Evolutionary conservation across 164 flowering plant species (phyloP).

Genomic region (Warburgia ugandensis): DNA sequence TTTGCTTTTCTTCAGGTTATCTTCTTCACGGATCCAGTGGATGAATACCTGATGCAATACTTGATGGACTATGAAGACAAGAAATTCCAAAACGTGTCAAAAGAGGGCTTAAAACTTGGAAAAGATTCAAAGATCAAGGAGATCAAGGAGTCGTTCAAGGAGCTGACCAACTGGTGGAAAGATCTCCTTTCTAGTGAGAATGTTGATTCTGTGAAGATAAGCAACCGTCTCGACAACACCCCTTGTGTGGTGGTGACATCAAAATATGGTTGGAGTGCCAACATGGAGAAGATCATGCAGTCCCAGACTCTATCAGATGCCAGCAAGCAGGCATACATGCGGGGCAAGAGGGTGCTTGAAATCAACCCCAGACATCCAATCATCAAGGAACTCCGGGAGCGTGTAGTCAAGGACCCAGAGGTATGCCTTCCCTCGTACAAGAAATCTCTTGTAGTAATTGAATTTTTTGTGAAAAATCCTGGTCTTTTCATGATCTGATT

Average conservation of each 20-base stretch:
- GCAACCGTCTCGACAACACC: constrained; percentile 76
- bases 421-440: constrained; percentile 35
- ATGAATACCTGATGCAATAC: constrained; percentile 95
- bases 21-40: constrained; percentile 97
- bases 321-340: constrained; percentile 90
- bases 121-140: constrained; percentile 83
- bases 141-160: constrained; percentile 89
- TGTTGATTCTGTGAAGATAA: constrained; percentile 85
- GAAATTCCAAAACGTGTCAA: constrained; percentile 93
- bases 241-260: constrained; percentile 98
- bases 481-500: neutral
- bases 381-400: constrained; percentile 83
- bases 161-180: constrained; percentile 96
- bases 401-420: constrained; percentile 73
- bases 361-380: constrained; percentile 95
- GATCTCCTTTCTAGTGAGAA: constrained; percentile 63
- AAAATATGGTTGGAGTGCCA: constrained; percentile 95
- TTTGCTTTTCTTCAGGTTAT: constrained; percentile 56
- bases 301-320: constrained; percentile 95
- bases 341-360: constrained; percentile 93
- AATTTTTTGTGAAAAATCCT: too few species aligned
- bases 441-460: too few species aligned
- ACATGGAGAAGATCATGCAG: constrained; percentile 98
- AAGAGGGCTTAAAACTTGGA: constrained; percentile 90
- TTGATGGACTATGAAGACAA: constrained; percentile 95